These are phyloP conservation scores for Blastobotrys buckinghamii DNA, from an alignment of 1,139 yeast genomes.

Conservation along the genomic window DNA sequence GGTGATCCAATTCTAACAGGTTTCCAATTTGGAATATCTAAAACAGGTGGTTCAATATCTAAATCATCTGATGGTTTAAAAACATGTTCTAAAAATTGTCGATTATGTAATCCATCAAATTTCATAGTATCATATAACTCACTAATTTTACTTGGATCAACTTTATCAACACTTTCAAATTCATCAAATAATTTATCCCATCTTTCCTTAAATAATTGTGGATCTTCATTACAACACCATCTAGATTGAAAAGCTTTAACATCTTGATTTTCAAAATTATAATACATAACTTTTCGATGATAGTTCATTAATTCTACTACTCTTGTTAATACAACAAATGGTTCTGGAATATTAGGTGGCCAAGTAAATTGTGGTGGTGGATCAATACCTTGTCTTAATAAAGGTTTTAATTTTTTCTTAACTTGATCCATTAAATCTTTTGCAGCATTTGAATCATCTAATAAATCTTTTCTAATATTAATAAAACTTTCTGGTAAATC, in stretches of 20 bases:
- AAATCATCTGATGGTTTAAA: constrained; percentile 60
- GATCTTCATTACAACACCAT: constrained; percentile 99
- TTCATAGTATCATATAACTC: constrained; percentile 98
- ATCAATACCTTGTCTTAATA: constrained; percentile 90
- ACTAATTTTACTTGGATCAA: constrained; percentile 94
- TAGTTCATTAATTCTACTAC: constrained; percentile 95
- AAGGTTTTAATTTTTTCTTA: constrained; percentile 90
- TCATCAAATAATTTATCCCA: constrained; percentile 97
- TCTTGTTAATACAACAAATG: constrained; percentile 84
- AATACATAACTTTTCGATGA: constrained; percentile 78
- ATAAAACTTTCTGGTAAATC: constrained; percentile 74
- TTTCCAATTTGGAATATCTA: constrained; percentile 38
- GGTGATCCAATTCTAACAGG: constrained; percentile 17
- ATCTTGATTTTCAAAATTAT: constrained; percentile 66
- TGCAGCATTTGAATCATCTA: constrained; percentile 98
- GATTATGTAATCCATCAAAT: constrained; percentile 93
- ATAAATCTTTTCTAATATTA: constrained; percentile 77
- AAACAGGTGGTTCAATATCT: constrained; percentile 28
- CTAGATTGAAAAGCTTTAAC: constrained; percentile 62
- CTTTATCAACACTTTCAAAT: constrained; percentile 88
- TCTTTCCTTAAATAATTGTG: constrained; percentile 81
- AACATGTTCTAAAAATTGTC: constrained; percentile 78
- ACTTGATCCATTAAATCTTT: constrained; percentile 97
- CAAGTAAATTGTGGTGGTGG: constrained; percentile 99
- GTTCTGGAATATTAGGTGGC: constrained; percentile 99